Conservation (phyloP, 176 grass and related monocot genomes). For the Phragmites australis region DNA sequence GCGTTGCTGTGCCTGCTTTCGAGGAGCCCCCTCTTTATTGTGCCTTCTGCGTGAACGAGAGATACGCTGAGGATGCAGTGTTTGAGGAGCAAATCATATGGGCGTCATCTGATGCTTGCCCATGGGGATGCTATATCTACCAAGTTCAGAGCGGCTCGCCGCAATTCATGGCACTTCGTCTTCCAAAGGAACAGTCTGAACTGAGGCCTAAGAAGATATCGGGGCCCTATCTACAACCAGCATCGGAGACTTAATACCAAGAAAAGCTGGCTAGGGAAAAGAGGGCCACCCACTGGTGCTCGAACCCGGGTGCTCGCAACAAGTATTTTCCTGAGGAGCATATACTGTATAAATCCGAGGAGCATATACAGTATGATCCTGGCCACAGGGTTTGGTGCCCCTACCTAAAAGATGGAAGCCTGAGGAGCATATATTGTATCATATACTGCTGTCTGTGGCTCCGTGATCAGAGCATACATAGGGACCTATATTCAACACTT, state of each 20-base stretch:
- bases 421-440: too few relatives aligned
- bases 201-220: conserved; percentile 63
- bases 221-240: conserved; percentile 30
- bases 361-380: too few relatives aligned
- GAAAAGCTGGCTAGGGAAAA: too few relatives aligned
- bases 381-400: too few relatives aligned
- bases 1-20: conserved; percentile 67
- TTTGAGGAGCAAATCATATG: conserved; percentile 92
- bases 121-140: conserved; percentile 91
- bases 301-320: too few relatives aligned
- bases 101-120: conserved; percentile 74
- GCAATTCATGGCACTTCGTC: conserved; percentile 79
- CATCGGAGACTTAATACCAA: conserved; percentile 6
- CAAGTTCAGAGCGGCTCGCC: conserved; percentile 73
- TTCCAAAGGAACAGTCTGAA: conserved; percentile 62
- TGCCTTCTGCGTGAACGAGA: conserved; percentile 62
- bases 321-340: too few relatives aligned
- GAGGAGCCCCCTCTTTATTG: conserved; percentile 65
- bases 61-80: conserved; percentile 54
- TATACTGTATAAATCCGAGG: too few relatives aligned
- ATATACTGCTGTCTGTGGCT: neutral
- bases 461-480: neutral
- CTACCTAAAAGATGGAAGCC: too few relatives aligned
- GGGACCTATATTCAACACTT: neutral
- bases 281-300: too few relatives aligned